Evolutionary conservation across 805 yeast species (phyloP).

Genomic region (Ogataea populi-albae): DNA sequence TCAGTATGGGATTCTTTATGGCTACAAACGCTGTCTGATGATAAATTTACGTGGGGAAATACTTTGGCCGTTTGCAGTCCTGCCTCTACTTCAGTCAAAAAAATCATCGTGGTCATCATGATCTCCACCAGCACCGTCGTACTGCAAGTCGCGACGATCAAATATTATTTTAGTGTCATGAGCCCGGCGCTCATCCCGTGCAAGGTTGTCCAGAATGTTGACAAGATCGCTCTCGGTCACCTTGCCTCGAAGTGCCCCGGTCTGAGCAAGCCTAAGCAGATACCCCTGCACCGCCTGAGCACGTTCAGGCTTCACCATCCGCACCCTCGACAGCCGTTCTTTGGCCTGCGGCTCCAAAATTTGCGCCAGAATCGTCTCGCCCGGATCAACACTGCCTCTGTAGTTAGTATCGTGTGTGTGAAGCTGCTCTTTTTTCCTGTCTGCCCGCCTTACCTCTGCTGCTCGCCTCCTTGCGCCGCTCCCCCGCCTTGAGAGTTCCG

Average conservation of each 20-base stretch:
- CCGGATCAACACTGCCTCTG: conserved; percentile 16
- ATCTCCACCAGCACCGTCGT: conserved; percentile 10
- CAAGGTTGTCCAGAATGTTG: conserved; percentile 75
- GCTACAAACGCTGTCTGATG: no score
- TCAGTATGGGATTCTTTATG: no score
- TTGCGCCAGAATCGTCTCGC: conserved; percentile 50
- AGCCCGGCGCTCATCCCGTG: conserved; percentile 64
- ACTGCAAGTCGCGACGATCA: conserved; percentile 38
- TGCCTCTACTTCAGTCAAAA: conserved; percentile 32
- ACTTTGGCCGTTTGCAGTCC: no score
- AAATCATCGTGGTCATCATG: conserved; percentile 33
- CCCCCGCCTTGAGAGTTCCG: conserved; percentile 41
- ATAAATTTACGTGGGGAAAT: no score
- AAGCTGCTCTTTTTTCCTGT: neutral
- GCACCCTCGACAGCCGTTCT: conserved; percentile 81
- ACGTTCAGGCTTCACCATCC: conserved; percentile 87
- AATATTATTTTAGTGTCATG: conserved; percentile 65
- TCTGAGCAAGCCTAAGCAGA: conserved; percentile 63
- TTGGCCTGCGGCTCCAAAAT: conserved; percentile 80
- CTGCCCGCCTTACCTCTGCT: conserved; percentile 13
- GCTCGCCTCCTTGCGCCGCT: conserved; percentile 10
- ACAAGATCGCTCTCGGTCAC: conserved; percentile 82
- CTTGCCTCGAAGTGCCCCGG: conserved; percentile 74
- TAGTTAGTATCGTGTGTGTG: conserved; percentile 1
- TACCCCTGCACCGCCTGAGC: conserved; percentile 86